Conservation (phyloP, 306 rosid species). For the Cicer judaicum region DNA sequence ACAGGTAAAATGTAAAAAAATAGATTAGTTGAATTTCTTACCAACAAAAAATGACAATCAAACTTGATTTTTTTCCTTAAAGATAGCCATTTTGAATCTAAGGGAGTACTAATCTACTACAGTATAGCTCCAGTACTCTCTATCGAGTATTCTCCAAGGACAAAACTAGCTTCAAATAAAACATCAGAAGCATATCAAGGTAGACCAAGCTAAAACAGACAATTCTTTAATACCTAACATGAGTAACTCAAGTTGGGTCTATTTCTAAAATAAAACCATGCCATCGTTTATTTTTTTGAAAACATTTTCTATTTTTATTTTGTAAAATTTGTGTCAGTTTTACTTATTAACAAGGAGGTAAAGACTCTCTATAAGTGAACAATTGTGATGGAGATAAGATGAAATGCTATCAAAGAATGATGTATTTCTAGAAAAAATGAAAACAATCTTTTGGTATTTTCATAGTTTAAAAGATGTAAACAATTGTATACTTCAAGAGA, state of each 20-base stretch:
- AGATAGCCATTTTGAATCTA: background rate
- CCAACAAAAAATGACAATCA: background rate
- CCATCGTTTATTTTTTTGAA: too few relatives aligned
- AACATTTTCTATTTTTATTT: too few relatives aligned
- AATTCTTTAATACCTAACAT: constrained; percentile 16
- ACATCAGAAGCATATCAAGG: constrained; percentile 1
- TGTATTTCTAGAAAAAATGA: too few relatives aligned
- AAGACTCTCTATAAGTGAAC: too few relatives aligned
- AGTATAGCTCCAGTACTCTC: background rate
- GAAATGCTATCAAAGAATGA: too few relatives aligned
- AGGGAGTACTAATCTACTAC: background rate
- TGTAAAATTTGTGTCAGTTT: too few relatives aligned
- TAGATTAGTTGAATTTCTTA: background rate
- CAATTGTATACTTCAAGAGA: too few relatives aligned
- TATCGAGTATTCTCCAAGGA: background rate
- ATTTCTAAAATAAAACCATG: too few relatives aligned
- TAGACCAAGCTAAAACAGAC: background rate
- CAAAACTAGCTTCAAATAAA: background rate
- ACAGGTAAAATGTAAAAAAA: background rate
- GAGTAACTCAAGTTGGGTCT: background rate
- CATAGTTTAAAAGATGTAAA: too few relatives aligned
- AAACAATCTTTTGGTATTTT: too few relatives aligned
- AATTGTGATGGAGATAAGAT: too few relatives aligned
- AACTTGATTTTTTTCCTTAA: background rate
- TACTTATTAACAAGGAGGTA: too few relatives aligned